phyloP scores from a whole-genome alignment of 2,329 filamentous ascomycete species.

The Fusarium devonianum region DNA sequence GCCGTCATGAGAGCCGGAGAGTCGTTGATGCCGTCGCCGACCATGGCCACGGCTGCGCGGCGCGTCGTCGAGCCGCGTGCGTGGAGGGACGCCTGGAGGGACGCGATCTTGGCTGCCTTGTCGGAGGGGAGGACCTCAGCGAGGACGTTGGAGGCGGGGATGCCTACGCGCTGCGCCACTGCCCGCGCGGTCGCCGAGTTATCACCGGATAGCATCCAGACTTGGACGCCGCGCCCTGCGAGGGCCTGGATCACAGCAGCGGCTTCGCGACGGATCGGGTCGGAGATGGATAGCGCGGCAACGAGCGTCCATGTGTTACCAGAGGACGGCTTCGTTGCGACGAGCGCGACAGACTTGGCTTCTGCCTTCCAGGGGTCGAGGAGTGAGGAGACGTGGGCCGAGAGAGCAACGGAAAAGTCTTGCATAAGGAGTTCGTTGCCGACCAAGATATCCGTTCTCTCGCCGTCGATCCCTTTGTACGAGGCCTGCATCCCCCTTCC shows the following conservation, averaged over 20 bases:
- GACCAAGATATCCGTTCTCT: conserved; percentile 62
- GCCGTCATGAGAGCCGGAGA: conserved; percentile 80
- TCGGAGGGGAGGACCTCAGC: conserved; percentile 86
- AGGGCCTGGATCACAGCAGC: conserved; percentile 69
- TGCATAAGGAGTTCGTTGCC: conserved; percentile 77
- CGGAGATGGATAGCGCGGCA: conserved; percentile 77
- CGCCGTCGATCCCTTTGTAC: conserved; percentile 30
- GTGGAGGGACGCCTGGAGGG: conserved; percentile 63
- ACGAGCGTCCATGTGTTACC: conserved; percentile 58
- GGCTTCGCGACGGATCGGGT: conserved; percentile 80
- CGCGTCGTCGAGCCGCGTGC: conserved; percentile 44
- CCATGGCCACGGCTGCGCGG: conserved; percentile 75
- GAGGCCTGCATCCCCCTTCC: conserved; percentile 73
- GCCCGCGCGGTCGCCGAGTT: conserved; percentile 84
- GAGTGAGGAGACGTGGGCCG: conserved; percentile 43
- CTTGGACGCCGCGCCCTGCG: conserved; percentile 69
- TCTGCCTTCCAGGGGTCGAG: conserved; percentile 66
- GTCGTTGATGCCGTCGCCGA: conserved; percentile 91
- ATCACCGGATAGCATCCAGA: conserved; percentile 95
- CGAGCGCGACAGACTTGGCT: conserved; percentile 70
- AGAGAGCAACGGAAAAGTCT: conserved; percentile 54
- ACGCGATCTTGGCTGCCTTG: conserved; percentile 76
- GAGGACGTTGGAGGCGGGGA: conserved; percentile 76
- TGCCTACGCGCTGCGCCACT: conserved; percentile 78
- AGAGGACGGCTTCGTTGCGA: conserved; percentile 52